Evolutionary conservation across 2,329 filamentous ascomycete species (phyloP), one percentile per base, ranked within the genome.

Genomic region (Exophiala spinifera): DNA sequence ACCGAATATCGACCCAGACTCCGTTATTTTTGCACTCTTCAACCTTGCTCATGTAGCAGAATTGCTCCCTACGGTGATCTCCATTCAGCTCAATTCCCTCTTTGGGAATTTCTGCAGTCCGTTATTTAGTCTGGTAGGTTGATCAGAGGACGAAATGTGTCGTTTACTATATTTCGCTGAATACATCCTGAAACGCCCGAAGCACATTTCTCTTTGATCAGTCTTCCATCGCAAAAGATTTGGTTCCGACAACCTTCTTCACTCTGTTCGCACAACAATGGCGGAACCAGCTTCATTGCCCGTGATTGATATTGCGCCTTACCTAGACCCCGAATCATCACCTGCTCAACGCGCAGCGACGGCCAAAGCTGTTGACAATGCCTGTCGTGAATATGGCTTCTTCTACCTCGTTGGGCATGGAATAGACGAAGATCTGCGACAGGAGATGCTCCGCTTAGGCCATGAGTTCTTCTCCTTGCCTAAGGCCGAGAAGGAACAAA

Each of bases 341-440:
- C 17, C 25, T 13, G n/a, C 49, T n/a, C 19, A 51, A n/a, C 49
- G 49, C 3, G 40, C 25, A 37, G 17, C 6, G 11, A 51, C 49
- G 8, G 36, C 42, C 4, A 14, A 10, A 19, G 19, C 20, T 14
- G 31, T 51, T 15, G 33, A 51, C 19, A n/a, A 20, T 5, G 49
- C 49, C 25, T 51, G 49, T 28, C 49, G 40, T 39, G 49, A 51
- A 13, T 51, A 74, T 55, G 61, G 75, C 3, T 72, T 72, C 2
- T 72, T 75, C 50, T 61, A 73, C 31, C 67, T 74, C 25, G 63
- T 75, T 15, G 57, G 36, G 14, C 57, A 61, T 42, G 58, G 77
- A 21, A 63, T 73, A 55, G 65, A 71, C 50, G 57, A 66, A 21
- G 57, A 52, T 46, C 39, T 64, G 67, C 59, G 59, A 65, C 21